Evolutionary conservation across 768 basidiomycete genomes (phyloP).

Genomic region (Cystobasidiopsis lactophilus): DNA sequence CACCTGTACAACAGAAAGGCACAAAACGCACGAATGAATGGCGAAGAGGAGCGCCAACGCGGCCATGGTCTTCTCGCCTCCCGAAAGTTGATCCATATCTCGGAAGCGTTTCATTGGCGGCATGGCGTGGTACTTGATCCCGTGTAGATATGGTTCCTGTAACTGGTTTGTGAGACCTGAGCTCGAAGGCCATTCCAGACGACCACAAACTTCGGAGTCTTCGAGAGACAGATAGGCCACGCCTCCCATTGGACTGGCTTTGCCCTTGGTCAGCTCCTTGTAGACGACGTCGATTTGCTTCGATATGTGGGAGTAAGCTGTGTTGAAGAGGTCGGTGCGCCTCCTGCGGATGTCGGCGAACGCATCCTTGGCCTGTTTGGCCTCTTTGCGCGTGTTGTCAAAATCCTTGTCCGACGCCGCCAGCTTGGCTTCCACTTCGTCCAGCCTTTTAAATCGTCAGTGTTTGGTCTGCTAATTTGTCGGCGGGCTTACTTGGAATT

Average conservation of each 20-base stretch:
- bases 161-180: background rate
- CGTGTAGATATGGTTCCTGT: slow-evolving; percentile 63
- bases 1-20: background rate
- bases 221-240: slow-evolving; percentile 90
- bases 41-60: slow-evolving; percentile 90
- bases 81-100: slow-evolving; percentile 96
- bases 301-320: slow-evolving; percentile 87
- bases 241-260: slow-evolving; percentile 79
- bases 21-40: slow-evolving; percentile 52
- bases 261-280: slow-evolving; percentile 91
- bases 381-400: slow-evolving; percentile 72
- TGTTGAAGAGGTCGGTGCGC: slow-evolving; percentile 71
- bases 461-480: background rate
- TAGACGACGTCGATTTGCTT: slow-evolving; percentile 87
- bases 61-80: slow-evolving; percentile 95
- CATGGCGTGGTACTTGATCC: slow-evolving; percentile 99
- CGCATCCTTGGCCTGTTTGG: slow-evolving; percentile 68
- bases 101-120: slow-evolving; percentile 98
- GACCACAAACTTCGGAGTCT: slow-evolving; percentile 56
- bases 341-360: slow-evolving; percentile 64
- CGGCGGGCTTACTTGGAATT: slow-evolving; percentile 47
- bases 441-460: slow-evolving; percentile 34
- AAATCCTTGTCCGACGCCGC: slow-evolving; percentile 78
- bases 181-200: background rate
- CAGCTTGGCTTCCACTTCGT: slow-evolving; percentile 41